Conservation (phyloP, 2,329 filamentous ascomycete genomes). For the Aspergillus sp. region DNA sequence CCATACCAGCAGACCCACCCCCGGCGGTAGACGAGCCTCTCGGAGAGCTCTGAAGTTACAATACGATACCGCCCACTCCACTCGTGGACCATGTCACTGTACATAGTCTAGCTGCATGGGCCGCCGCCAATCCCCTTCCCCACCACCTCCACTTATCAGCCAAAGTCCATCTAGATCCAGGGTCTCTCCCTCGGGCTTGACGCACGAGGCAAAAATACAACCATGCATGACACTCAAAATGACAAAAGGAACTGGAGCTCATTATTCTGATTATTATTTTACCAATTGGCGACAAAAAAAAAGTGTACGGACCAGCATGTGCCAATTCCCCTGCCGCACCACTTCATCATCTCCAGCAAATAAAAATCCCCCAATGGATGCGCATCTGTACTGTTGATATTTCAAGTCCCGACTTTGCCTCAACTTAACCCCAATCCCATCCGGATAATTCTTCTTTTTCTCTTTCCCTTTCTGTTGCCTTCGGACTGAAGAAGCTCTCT, state of each 20-base stretch:
- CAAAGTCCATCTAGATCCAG: conserved; percentile 35
- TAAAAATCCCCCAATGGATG: conserved; percentile 15
- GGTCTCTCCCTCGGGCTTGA: conserved; percentile 18
- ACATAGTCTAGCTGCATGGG: conserved; percentile 22
- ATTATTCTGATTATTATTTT: conserved; percentile 8
- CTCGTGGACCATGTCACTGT: conserved; percentile 20
- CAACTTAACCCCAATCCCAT: conserved; percentile 7
- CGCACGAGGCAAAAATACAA: conserved; percentile 32
- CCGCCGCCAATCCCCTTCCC: conserved; percentile 29
- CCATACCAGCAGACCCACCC: too few relatives aligned
- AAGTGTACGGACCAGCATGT: too few relatives aligned
- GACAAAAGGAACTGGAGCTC: conserved; percentile 23
- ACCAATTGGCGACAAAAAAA: background rate
- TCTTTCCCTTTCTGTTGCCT: conserved; percentile 1
- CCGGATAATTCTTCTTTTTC: background rate
- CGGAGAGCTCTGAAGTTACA: background rate
- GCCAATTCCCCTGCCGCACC: background rate
- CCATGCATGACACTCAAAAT: conserved; percentile 37
- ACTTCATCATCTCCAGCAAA: conserved; percentile 11
- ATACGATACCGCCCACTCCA: conserved; percentile 13
- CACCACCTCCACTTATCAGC: conserved; percentile 12
- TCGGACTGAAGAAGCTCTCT: conserved; percentile 1
- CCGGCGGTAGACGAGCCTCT: background rate
- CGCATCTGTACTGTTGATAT: conserved; percentile 11
- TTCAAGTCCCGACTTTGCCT: conserved; percentile 1